phyloP scores from a whole-genome alignment of 2,329 filamentous ascomycete species.

The Hypoxylon sp. region DNA sequence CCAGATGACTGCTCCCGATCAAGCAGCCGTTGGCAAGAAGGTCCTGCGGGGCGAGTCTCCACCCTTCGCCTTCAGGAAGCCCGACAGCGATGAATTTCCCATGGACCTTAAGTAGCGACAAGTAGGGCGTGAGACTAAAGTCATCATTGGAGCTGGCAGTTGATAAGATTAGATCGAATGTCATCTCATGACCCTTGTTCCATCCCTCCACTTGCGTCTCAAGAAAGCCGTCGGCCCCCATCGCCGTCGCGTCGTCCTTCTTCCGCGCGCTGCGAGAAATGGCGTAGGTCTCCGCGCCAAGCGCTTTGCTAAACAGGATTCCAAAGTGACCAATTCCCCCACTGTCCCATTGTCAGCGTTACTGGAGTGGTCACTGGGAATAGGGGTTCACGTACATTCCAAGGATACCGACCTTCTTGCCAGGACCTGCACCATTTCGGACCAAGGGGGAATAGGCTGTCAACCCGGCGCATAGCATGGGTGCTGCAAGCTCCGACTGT shows the following conservation, averaged over 20 bases:
- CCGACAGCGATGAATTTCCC: conserved; percentile 74
- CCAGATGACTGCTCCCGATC: conserved; percentile 52
- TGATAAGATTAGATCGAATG: not conserved
- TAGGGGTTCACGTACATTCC: conserved; percentile 56
- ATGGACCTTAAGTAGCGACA: conserved; percentile 66
- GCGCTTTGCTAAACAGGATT: conserved; percentile 72
- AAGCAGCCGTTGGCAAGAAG: conserved; percentile 59
- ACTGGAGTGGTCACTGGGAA: not conserved
- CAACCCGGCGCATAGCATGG: conserved; percentile 75
- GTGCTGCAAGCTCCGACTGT: conserved; percentile 56
- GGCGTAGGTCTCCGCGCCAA: conserved; percentile 67
- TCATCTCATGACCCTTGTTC: conserved; percentile 2
- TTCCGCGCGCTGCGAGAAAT: conserved; percentile 64
- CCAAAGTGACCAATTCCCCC: conserved; percentile 75
- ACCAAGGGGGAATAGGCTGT: conserved; percentile 71
- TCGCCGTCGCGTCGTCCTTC: conserved; percentile 61
- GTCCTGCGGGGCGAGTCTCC: conserved; percentile 24
- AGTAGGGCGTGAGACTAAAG: conserved; percentile 69
- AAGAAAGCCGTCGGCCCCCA: conserved; percentile 59
- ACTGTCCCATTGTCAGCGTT: not conserved
- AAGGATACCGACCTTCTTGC: conserved; percentile 72
- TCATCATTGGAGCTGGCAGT: not conserved
- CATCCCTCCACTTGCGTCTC: conserved; percentile 54
- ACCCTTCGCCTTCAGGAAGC: conserved; percentile 64
- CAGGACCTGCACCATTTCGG: conserved; percentile 69